Evolutionary conservation across 352 stramenopile genomes (phyloP), one percentile per base, ranked within the genome.

Genomic region (Globisporangium uncinulatum): DNA sequence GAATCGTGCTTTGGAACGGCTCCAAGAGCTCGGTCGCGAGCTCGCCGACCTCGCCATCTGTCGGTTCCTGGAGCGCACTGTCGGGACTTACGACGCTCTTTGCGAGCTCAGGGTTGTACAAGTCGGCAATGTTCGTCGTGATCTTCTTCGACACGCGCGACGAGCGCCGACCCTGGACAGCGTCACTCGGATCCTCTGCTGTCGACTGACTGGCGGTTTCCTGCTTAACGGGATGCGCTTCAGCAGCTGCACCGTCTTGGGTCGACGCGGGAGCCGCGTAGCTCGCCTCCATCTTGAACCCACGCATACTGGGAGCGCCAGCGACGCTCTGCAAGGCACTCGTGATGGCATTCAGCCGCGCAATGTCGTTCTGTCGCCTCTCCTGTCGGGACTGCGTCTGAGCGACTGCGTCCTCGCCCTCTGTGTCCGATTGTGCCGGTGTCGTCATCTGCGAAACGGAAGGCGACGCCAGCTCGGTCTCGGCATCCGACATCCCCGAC

Each of bases 361-460:
- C 51, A n/a, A 77, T 56, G 24, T 65, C 59, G 44, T 55, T 47
- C 10, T 54, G 48, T 21, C 70, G 74, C 13, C 48, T 57, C 21
- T 69, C 68, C 10, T 59, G 70, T 46, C 77, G 65, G 45, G 53
- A 52, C 39, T 74, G 65, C 13, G 48, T 47, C 32, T 73, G 65
- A 4, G 53, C 58, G 34, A 63, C 59, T 8, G 34, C 60, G 41
- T 64, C 59, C 19, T 88, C 76, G 17, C 62, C 74, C 36, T 91
- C 80, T 3, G 65, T 73, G 54, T 91, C 78, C n/a, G 78, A 91
- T 32, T 85, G 75, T 9, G 66, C 66, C 46, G 80, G 80, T 43
- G 78, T 91, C 10, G 74, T 91, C 57, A 80, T 57, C 62, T 91
- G 80, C 17, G 80, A 91, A 10, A 88, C 71, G 5, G 80, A 85